phyloP scores from a whole-genome alignment of 441 rosid species.

The Jatropha multifida region DNA sequence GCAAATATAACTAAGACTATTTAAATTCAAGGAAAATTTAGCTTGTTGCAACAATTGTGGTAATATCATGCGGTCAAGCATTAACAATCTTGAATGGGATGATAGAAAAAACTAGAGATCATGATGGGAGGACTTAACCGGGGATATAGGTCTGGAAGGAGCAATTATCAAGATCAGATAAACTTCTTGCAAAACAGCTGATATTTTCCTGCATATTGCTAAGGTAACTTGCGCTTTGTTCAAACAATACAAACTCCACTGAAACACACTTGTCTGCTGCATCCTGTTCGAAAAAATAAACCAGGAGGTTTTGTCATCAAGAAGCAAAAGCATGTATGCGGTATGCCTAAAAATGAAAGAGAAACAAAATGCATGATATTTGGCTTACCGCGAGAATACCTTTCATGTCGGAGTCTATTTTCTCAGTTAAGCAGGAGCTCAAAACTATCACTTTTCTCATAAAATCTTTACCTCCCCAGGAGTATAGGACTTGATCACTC shows the following conservation, averaged over 20 bases:
- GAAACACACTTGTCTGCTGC: conserved; percentile 84
- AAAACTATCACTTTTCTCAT: conserved; percentile 68
- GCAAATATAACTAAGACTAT: background rate
- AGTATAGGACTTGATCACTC: conserved; percentile 61
- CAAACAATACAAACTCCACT: conserved; percentile 68
- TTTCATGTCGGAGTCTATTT: conserved; percentile 40
- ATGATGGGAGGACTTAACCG: conserved; percentile 39
- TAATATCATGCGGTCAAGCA: background rate
- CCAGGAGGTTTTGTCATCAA: conserved; percentile 11
- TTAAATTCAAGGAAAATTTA: background rate
- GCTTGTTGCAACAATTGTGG: background rate
- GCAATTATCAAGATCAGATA: conserved; percentile 90
- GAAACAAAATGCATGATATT: background rate
- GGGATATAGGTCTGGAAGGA: conserved; percentile 60
- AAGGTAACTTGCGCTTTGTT: conserved; percentile 51
- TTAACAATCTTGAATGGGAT: background rate
- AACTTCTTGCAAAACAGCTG: conserved; percentile 45
- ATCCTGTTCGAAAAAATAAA: conserved; percentile 41
- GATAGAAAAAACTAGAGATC: background rate
- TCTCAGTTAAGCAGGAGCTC: conserved; percentile 56
- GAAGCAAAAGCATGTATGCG: background rate
- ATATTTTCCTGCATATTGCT: conserved; percentile 48
- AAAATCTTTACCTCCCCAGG: conserved; percentile 77
- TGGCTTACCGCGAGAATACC: conserved; percentile 59
- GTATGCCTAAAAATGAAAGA: background rate